Evolutionary conservation across 129 eudicot genomes (phyloP), one percentile per base, ranked within the genome.

Genomic region (Dittrichia graveolens): DNA sequence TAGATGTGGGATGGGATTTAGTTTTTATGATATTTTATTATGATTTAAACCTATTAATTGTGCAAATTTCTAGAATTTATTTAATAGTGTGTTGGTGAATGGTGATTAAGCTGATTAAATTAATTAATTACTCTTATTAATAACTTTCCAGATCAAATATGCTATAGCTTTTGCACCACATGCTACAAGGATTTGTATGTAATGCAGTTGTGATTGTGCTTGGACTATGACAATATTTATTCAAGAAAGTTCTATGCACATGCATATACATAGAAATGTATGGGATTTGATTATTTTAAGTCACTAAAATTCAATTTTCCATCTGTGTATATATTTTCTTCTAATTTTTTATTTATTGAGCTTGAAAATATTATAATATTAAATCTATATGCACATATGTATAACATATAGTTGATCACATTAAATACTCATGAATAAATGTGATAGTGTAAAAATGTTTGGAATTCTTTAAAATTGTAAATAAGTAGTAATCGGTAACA

Each of bases 61-160:
- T 48, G 49, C n/a, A 18, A 73, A 49, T 18, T 62, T 74, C 67
- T 16, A 75, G 67, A 55, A 77, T 6, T 54, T 52, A 12, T 61
- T 61, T 53, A 41, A 55, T 42, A 37, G 61, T n/a, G 73, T 65
- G 64, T 72, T 53, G 74, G 78, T 65, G 69, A 63, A 64, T 53
- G 74, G 78, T 65, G 69, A 63, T 65, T 65, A 68, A 73, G 83
- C 74, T 72, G 6, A 47, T 72, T 64, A 79, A 4, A 19, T 46
- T 15, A 0, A 24, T 24, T 24, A 24, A 24, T 39, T 24, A 56
- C 31, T 24, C 7, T 15, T 13, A 12, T n/a, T 45, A 52, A 38
- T 76, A 46, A 13, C 70, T 69, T 68, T 77, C 69, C 74, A 69
- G 64, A 69, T 77, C 62, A 44, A 65, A 63, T 54, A 9, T 43